Base-by-base conservation (phyloP, 306 rosid species). In the Cajanus cajan region DNA sequence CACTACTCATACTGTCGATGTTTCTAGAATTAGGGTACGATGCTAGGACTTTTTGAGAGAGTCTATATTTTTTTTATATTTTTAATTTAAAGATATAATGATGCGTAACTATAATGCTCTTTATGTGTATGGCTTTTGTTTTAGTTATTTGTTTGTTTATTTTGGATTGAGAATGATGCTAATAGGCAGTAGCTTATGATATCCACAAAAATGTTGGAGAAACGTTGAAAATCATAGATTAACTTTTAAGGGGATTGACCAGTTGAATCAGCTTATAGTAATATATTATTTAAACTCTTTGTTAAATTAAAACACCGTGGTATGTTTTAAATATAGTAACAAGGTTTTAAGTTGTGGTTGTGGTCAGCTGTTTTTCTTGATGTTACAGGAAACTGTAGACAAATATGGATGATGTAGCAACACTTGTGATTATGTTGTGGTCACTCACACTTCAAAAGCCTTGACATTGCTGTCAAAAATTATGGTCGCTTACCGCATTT, bases 131-230 rank as follows among this genome's bases (percentile, higher is more conserved):
- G 13, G 12, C 16, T 71, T 36, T 34, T 48, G 28, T 50, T n/a
- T 51, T 34, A 0, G 12, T 44, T 28, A 48, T 11, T 24, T 74
- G 10, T n/a, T 58, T 59, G 8, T 44, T 45, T 63, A 0, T 57
- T 72, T 73, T 55, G 9, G 63, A 45, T 19, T 66, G 67, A 51
- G 67, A 51, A 66, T 77, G 74, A 51, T 77, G 73, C 15, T 50
- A 28, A 28, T 1, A 28, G 31, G 31, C 3, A 15, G 31, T 3
- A 14, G 54, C 18, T 18, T 6, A 13, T 63, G 62, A 4, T 44
- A 13, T 44, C 50, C 50, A 15, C 52, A 14, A 4, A 15, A 47
- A 28, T 28, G 52, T 44, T 41, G 47, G 14, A 45, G 51, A 12
- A 14, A 8, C 4, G 2, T 37, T 39, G 41, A 57, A 73, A 21